These are phyloP conservation scores for Yamadazyma dendronema DNA, from an alignment of 1,139 yeast species.

Conservation along the genomic window DNA sequence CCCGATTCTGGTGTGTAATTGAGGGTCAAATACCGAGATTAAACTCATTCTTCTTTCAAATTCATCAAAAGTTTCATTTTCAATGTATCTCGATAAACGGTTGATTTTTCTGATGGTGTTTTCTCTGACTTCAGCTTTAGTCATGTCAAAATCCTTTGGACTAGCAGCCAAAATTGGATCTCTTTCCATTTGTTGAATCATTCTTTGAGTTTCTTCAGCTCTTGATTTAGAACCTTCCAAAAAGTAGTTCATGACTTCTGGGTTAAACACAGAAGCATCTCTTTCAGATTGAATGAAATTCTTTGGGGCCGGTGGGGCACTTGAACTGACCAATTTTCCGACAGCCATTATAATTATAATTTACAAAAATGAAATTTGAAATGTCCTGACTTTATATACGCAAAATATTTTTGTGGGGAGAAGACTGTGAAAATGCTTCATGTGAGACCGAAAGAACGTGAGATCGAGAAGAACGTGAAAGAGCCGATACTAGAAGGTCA, in stretches of 20 bases:
- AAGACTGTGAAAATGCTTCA: too few species aligned
- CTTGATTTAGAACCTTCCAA: slow-evolving; percentile 42
- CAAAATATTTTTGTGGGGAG: slow-evolving; percentile 3
- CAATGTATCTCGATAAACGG: slow-evolving; percentile 45
- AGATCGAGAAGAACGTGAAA: too few species aligned
- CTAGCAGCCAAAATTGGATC: slow-evolving; percentile 46
- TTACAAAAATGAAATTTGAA: too few species aligned
- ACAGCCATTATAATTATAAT: slow-evolving; percentile 9
- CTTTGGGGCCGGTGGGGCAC: slow-evolving; percentile 37
- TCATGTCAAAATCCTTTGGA: slow-evolving; percentile 38
- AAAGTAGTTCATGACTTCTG: slow-evolving; percentile 46
- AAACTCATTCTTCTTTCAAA: slow-evolving; percentile 45
- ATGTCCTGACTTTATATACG: slow-evolving; percentile 2
- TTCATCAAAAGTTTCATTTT: slow-evolving; percentile 37
- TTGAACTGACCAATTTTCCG: slow-evolving; percentile 14
- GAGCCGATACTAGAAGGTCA: too few species aligned
- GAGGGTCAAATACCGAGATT: slow-evolving; percentile 49
- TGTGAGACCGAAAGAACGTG: too few species aligned
- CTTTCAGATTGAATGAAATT: slow-evolving; percentile 38
- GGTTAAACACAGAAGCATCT: slow-evolving; percentile 33
- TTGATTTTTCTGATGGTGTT: slow-evolving; percentile 44
- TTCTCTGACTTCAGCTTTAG: slow-evolving; percentile 42
- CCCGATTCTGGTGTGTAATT: slow-evolving; percentile 50
- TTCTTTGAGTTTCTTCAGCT: slow-evolving; percentile 31
- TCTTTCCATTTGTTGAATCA: slow-evolving; percentile 48